Evolutionary conservation across 139 green algal species (phyloP), one percentile per base, ranked within the genome.

Genomic region (Haematococcus lacustris): DNA sequence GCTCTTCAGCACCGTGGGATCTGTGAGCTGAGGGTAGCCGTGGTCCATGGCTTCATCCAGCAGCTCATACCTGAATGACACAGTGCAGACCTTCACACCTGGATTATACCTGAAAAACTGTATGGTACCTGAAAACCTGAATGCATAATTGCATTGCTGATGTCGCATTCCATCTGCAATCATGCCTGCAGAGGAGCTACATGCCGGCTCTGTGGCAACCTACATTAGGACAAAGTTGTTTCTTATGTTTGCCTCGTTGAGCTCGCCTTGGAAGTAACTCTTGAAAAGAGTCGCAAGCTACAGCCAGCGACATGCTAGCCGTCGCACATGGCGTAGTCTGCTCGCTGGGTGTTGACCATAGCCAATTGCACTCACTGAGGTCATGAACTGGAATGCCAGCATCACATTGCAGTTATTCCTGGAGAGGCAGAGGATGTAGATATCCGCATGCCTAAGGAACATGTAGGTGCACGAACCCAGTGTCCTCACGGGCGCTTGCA

Each of bases 211-310:
- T n/a, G n/a, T n/a, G n/a, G n/a, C n/a, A n/a, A n/a, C n/a, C n/a
- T 43, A 98, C 66, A 98, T 97, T 9, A 98, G 83, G n/a, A 97
- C 80, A 84, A 97, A 97, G 80, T 98, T 97, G 76, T 86, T 87
- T 53, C 88, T 83, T 34, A 97, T 86, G 53, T 82, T 83, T 21
- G 87, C 82, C 76, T 98, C 93, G 39, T 83, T 90, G 47, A 97
- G 90, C 6, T 93, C 82, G 21, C 89, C 91, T 23, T 88, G 82
- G 80, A 97, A 98, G 83, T 98, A 98, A 3, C 84, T 84, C 63
- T 86, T 87, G 73, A 96, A 92, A 21, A 96, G 73, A 23, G 85
- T 81, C 23, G 94, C 91, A 32, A 95, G 60, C 87, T 93, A 89
- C 77, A 71, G 50, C 4, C 32, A 38, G 28, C 17, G 6, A 41